Percentiles rank a stretch among this genome's conserved stretches.
These are phyloP conservation scores for Tricholoma hemisulphureum DNA, from an alignment of 768 basidiomycete genomes.

Conservation along the genomic window DNA sequence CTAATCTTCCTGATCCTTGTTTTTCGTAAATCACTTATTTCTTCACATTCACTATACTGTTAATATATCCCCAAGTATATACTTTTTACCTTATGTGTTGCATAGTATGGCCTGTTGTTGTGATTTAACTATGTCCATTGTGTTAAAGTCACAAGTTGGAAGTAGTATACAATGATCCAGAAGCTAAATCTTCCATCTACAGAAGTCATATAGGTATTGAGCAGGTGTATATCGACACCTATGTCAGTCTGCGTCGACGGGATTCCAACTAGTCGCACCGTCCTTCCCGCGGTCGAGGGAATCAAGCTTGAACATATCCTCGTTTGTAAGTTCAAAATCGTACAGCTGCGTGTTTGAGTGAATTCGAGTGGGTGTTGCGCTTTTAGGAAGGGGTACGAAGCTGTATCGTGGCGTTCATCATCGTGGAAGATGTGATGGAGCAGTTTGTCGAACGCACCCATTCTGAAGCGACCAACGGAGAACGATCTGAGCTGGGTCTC, in stretches of 20 bases:
- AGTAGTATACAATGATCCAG: neutral
- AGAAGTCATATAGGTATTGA: neutral
- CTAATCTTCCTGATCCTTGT: slow-evolving; percentile 11
- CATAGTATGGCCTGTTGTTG: slow-evolving; percentile 11
- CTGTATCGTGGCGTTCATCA: slow-evolving; percentile 37
- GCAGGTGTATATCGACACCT: neutral
- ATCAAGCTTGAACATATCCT: slow-evolving; percentile 68
- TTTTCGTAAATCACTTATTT: neutral
- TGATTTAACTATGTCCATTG: neutral
- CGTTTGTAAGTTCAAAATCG: slow-evolving; percentile 65
- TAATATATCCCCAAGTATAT: slow-evolving; percentile 13
- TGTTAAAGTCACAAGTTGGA: neutral
- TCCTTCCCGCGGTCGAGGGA: slow-evolving; percentile 67
- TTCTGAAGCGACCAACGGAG: slow-evolving; percentile 90
- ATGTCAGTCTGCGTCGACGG: slow-evolving; percentile 53
- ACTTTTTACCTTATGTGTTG: slow-evolving; percentile 14
- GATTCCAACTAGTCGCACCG: slow-evolving; percentile 84
- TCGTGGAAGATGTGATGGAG: slow-evolving; percentile 1
- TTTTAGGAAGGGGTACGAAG: slow-evolving; percentile 82
- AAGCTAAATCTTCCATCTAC: neutral
- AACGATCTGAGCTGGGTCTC: slow-evolving; percentile 75
- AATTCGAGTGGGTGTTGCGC: slow-evolving; percentile 68
- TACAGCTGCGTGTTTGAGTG: slow-evolving; percentile 70
- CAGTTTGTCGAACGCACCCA: slow-evolving; percentile 45
- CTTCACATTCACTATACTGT: neutral